phyloP scores from a whole-genome alignment of 2,329 filamentous ascomycete species.

The Lasiodiplodia theobromae region DNA sequence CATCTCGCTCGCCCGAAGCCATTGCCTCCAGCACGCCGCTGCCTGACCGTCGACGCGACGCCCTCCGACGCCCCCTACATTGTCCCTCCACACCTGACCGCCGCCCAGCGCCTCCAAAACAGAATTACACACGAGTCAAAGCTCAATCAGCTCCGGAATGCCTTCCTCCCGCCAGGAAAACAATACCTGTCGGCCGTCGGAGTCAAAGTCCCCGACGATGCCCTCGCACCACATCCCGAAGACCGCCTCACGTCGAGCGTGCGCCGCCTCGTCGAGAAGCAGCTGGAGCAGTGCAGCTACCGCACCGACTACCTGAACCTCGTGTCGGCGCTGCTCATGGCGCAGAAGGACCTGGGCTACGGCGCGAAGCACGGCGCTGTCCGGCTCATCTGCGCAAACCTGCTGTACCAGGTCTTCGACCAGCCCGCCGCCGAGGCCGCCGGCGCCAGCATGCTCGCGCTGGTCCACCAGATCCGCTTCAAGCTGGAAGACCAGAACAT shows the following conservation, averaged over 20 bases:
- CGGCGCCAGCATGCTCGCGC: neutral
- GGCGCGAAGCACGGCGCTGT: neutral
- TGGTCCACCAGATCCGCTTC: constrained; percentile 17
- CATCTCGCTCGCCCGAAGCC: neutral
- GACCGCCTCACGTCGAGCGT: neutral
- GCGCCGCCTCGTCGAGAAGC: neutral
- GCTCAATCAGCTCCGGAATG: neutral
- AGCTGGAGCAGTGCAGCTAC: neutral
- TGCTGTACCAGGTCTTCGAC: too few species aligned
- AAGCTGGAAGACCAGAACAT: constrained; percentile 2
- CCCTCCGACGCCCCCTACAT: neutral
- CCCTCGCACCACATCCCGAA: too few species aligned
- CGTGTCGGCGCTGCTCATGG: neutral
- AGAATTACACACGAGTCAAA: neutral
- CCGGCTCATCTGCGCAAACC: neutral
- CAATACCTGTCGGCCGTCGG: neutral
- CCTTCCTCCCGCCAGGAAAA: neutral
- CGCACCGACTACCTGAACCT: constrained; percentile 6
- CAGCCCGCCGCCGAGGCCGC: neutral
- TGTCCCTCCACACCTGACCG: neutral
- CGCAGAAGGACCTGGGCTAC: neutral
- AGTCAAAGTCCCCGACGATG: neutral
- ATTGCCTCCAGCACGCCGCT: neutral
- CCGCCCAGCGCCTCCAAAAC: neutral
- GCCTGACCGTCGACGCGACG: neutral